phyloP scores from a whole-genome alignment of 441 rosid genomes.

The Populus hybrid region DNA sequence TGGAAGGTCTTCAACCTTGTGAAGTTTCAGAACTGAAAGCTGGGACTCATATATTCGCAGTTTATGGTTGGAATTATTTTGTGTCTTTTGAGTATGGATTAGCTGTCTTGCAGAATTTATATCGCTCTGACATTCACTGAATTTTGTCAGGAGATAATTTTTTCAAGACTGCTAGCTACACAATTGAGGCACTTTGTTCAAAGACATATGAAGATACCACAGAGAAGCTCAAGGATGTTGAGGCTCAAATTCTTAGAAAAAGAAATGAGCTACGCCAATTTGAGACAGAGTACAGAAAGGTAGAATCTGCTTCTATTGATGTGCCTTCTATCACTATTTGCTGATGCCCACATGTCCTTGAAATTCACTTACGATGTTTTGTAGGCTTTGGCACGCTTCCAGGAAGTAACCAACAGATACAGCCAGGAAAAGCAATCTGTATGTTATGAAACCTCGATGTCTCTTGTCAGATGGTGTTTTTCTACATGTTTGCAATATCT shows the following conservation, averaged over 20 bases:
- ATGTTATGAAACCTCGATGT: conserved; percentile 28
- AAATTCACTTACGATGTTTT: conserved; percentile 22
- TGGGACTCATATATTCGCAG: conserved; percentile 96
- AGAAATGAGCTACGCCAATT: conserved; percentile 87
- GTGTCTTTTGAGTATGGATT: conserved; percentile 1
- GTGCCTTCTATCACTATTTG: not conserved
- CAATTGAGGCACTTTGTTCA: conserved; percentile 91
- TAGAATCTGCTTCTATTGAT: conserved; percentile 18
- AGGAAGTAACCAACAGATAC: conserved; percentile 89
- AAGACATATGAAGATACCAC: conserved; percentile 74
- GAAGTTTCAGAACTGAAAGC: conserved; percentile 90
- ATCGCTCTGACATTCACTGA: conserved; percentile 20
- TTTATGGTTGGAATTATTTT: conserved; percentile 62
- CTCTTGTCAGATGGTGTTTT: not conserved
- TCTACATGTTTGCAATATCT: not conserved
- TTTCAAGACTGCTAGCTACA: no score
- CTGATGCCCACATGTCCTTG: not conserved
- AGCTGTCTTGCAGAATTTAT: conserved; percentile 8
- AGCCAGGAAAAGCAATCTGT: conserved; percentile 88
- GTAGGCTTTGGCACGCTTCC: conserved; percentile 90
- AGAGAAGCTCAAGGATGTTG: conserved; percentile 78
- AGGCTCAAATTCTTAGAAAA: conserved; percentile 82
- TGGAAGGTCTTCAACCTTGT: conserved; percentile 99
- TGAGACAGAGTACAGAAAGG: conserved; percentile 92
- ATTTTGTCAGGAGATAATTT: conserved; percentile 63